Evolutionary conservation across 2,329 filamentous ascomycete genomes (phyloP), one percentile per base, ranked within the genome.

Genomic region (Trichocomaceae sp.): DNA sequence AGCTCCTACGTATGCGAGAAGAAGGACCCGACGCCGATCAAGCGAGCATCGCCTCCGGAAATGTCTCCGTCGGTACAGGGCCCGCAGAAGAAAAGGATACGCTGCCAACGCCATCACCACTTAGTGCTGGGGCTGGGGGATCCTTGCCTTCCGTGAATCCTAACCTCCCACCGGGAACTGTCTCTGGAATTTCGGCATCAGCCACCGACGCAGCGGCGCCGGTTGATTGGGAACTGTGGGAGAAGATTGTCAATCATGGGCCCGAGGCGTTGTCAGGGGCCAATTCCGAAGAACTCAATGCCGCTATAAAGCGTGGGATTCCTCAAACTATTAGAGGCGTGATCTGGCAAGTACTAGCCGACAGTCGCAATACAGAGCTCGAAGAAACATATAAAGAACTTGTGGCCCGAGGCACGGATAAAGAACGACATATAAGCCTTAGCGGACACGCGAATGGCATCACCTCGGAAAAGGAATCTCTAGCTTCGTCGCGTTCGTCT

Each of bases 151-250:
- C 79, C 2, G 79, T 89, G 15, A 88, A 89, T 62, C 79, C 80
- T 3, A 83, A 80, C 55, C 76, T 96, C 45, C 85, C 90, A 0
- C 91, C 91, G 0, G 91, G 91, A 1, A 96, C 91, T 1, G 90
- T 87, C 7, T 85, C 89, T 10, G 91, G 92, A 5, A 83, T 91
- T 42, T 85, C 85, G 22, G 84, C 88, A 2, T 83, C 84, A 20
- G 79, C 85, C 59, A 73, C 75, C 13, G 88, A 91, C 64, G 75
- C 78, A 31, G 73, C 75, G 23, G 77, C 79, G 15, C 85, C 88
- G 22, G 93, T 99, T n/a, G 90, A 99, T 67, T 99, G 93, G 93
- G 93, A 99, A 70, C 75, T 99, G 39, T 99, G 93, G 93, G 92
- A 99, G 68, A 84, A 87, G 22, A 87, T 99, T 3, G 93, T 99